Conservation (phyloP, 1,139 yeast species). For the Taphrina deformans region DNA sequence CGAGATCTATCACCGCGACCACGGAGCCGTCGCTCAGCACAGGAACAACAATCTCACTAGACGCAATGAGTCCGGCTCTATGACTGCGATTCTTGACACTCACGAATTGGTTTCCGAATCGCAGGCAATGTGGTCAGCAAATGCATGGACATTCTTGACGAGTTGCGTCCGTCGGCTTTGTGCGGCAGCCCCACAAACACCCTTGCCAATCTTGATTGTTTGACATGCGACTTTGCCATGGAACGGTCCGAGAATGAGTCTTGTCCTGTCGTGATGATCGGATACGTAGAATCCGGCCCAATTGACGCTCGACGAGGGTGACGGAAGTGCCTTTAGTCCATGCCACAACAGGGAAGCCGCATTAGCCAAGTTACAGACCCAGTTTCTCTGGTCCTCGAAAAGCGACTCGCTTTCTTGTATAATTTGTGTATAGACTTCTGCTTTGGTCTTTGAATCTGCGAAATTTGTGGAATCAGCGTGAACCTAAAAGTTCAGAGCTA, state of each 20-base stretch:
- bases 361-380: conserved; percentile 88
- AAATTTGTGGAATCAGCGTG: conserved; percentile 29
- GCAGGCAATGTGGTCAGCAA: conserved; percentile 94
- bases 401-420: conserved; percentile 66
- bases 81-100: conserved; percentile 49
- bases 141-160: conserved; percentile 71
- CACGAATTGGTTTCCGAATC: conserved; percentile 73
- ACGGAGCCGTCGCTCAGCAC: conserved; percentile 51
- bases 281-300: conserved; percentile 91
- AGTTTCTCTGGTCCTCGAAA: conserved; percentile 61
- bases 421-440: conserved; percentile 61
- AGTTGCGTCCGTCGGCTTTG: conserved; percentile 58
- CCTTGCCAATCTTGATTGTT: conserved; percentile 68
- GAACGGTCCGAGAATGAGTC: conserved; percentile 82
- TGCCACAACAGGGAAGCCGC: conserved; percentile 86
- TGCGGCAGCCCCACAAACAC: conserved; percentile 93
- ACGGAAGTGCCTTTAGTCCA: conserved; percentile 65
- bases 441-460: neutral
- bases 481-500: neutral
- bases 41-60: conserved; percentile 80
- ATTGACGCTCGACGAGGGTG: conserved; percentile 55
- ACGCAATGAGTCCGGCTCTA: neutral
- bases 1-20: conserved; percentile 82
- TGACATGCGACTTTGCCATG: conserved; percentile 98
- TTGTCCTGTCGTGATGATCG: conserved; percentile 46